Evolutionary conservation across 345 rosid genomes (phyloP), one percentile per base, ranked within the genome.

Genomic region (Corchorus olitorius): DNA sequence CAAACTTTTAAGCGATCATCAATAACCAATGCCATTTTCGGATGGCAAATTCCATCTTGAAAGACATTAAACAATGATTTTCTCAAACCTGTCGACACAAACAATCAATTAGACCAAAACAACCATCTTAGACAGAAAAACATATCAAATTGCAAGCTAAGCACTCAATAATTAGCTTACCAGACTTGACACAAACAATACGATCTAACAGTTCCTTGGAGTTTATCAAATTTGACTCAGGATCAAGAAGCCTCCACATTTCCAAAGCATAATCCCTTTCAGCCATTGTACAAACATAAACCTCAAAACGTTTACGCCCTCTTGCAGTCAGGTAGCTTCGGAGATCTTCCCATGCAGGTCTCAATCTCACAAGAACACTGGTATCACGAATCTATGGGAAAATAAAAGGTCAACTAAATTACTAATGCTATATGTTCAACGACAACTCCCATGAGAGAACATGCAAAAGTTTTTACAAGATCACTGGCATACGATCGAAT

Each of bases 191-290:
- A 80, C 99, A 94, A 54, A 92, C 98, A 69, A 97, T 90, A 67
- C 98, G 93, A 77, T 90, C 87, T 82, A 90, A 83, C 69, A 97
- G 77, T 76, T 94, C 91, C 84, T 87, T 91, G 43, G 88, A 68
- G 83, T 77, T 89, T 56, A 97, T 97, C 88, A 97, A 84, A 84
- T 88, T 97, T 81, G 94, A 91, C 62, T 92, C 98, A 60, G 99
- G 99, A 79, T 97, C 98, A 84, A 97, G 98, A 84, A 97, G 99
- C 88, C 98, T 89, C 99, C 98, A 97, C 98, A 97, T 97, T 85
- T 97, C 99, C 73, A 94, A 82, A 66, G 99, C 98, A 80, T 97
- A 97, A 84, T 97, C 98, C 84, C 93, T 90, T 85, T 97, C 98
- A 75, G 99, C 98, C 99, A 97, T 97, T 4, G 99, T 97, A 90